Percentiles rank a stretch among this genome's conserved stretches.
These are phyloP conservation scores for Lophium mytilinum DNA, from an alignment of 495 filamentous ascomycete species.

Conservation along the genomic window DNA sequence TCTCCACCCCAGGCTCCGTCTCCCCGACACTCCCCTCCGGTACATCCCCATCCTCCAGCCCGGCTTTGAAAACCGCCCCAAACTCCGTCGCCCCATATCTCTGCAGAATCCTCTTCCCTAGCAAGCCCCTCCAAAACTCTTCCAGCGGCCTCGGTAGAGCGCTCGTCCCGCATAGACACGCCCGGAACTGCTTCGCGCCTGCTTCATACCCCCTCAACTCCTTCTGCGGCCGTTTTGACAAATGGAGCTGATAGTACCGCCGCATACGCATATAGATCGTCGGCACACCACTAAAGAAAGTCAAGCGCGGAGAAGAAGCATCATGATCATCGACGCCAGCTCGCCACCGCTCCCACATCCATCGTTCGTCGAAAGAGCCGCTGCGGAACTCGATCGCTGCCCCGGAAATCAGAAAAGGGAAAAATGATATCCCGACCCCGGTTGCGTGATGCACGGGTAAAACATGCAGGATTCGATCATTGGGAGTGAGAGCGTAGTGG, in stretches of 20 bases:
- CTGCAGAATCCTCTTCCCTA: slow-evolving; percentile 37
- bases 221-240: slow-evolving; percentile 11
- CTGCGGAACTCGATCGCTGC: slow-evolving; percentile 41
- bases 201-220: slow-evolving; percentile 32
- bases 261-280: slow-evolving; percentile 47
- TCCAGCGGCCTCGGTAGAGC: slow-evolving; percentile 41
- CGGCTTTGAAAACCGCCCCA: slow-evolving; percentile 40
- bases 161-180: slow-evolving; percentile 40
- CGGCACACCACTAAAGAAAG: slow-evolving; percentile 44
- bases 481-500: slow-evolving; percentile 26
- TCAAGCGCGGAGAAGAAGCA: slow-evolving; percentile 11
- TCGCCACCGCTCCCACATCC: slow-evolving; percentile 46
- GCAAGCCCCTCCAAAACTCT: slow-evolving; percentile 39
- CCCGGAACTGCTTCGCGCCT: slow-evolving; percentile 36
- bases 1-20: slow-evolving; percentile 30
- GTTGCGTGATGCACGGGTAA: slow-evolving; percentile 45
- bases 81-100: slow-evolving; percentile 45
- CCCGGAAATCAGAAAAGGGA: slow-evolving; percentile 39
- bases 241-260: slow-evolving; percentile 37
- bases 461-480: slow-evolving; percentile 34
- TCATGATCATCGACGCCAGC: slow-evolving; percentile 28
- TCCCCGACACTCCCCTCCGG: slow-evolving; percentile 41
- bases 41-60: slow-evolving; percentile 30
- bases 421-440: slow-evolving; percentile 40
- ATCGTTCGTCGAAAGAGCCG: slow-evolving; percentile 38